Evolutionary conservation across 73 alveolate species (phyloP), one percentile per base, ranked within the genome.

Genomic region (Tetrahymena thermophila): DNA sequence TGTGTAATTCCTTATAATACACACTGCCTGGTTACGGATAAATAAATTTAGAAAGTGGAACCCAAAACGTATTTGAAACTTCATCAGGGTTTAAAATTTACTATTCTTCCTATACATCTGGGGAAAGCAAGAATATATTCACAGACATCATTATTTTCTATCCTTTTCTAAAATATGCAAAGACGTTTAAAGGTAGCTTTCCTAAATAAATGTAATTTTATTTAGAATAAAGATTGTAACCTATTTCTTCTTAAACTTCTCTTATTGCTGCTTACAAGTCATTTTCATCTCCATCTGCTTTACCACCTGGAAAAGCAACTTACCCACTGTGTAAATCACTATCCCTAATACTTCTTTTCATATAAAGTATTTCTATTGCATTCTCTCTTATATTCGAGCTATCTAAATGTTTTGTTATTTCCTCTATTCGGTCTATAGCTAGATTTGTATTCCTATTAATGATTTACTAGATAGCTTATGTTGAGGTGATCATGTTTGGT

Each of bases 251-350:
- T 34, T 95, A 57, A 42, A 85, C 95, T 85, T 95, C 96, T 50
- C 96, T 95, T 43, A 95, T 85, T 14, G 95, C 96, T 40, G 94
- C 96, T 31, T 50, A 14, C 9, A 85, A 43, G 35, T 95, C 96
- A 50, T 89, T 95, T 95, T 95, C 96, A 44, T 95, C 71, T 25
- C 55, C 57, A 21, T 95, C 96, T 25, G 43, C 93, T 89, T 95
- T 95, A 34, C 96, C 96, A 28, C 96, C 96, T 16, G 96, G 96
- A 93, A 95, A 95, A 9, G 95, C 95, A 85, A 95, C 89, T 85
- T 95, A 50, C 16, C 96, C 96, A 44, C 94, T 44, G 85, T 95
- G 94, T 43, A 40, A 56, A 85, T 95, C 96, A 35, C 84, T 85
- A 31, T 58, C 34, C 15, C 85, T 58, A 15, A 58, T 31, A 58